Evolutionary conservation across 768 basidiomycete genomes (phyloP).

Genomic region (Leccinum disarticulatum): DNA sequence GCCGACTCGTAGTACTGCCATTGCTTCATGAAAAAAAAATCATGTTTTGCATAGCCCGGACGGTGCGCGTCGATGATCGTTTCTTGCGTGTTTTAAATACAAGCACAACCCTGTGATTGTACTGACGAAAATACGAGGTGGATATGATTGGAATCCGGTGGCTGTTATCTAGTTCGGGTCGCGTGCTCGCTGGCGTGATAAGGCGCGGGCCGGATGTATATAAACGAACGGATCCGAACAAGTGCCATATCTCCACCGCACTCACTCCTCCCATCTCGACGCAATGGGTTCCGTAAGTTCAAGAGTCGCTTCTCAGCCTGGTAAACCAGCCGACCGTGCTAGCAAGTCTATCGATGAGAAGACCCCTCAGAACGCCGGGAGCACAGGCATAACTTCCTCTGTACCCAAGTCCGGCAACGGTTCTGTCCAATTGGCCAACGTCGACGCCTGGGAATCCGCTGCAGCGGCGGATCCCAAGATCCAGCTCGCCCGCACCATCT

Average conservation of each 20-base stretch:
- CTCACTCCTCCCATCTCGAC: slow-evolving; percentile 2
- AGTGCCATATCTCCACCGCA: slow-evolving; percentile 8
- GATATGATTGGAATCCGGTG: neutral
- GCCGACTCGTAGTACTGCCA: too few relatives aligned
- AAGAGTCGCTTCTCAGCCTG: slow-evolving; percentile 21
- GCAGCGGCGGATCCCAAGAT: slow-evolving; percentile 57
- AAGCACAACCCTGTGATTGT: neutral
- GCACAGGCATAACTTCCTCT: slow-evolving; percentile 1
- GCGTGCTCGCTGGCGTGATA: slow-evolving; percentile 16
- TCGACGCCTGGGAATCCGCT: slow-evolving; percentile 67
- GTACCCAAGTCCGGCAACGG: slow-evolving; percentile 53
- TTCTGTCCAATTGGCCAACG: slow-evolving; percentile 53
- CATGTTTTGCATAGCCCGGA: neutral
- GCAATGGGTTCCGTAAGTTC: slow-evolving; percentile 29
- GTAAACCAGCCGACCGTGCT: slow-evolving; percentile 17
- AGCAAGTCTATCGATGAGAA: slow-evolving; percentile 30
- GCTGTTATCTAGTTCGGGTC: slow-evolving; percentile 9
- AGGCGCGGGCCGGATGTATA: slow-evolving; percentile 22
- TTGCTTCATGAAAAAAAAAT: neutral
- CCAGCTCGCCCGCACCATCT: slow-evolving; percentile 73
- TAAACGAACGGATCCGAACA: slow-evolving; percentile 20
- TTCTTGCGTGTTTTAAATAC: neutral
- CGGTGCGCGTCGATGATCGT: neutral
- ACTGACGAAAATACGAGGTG: neutral
- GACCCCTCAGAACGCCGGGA: neutral